These are phyloP conservation scores for Gliomastix tumulicola DNA, from an alignment of 2,329 filamentous ascomycete species.

Conservation along the genomic window DNA sequence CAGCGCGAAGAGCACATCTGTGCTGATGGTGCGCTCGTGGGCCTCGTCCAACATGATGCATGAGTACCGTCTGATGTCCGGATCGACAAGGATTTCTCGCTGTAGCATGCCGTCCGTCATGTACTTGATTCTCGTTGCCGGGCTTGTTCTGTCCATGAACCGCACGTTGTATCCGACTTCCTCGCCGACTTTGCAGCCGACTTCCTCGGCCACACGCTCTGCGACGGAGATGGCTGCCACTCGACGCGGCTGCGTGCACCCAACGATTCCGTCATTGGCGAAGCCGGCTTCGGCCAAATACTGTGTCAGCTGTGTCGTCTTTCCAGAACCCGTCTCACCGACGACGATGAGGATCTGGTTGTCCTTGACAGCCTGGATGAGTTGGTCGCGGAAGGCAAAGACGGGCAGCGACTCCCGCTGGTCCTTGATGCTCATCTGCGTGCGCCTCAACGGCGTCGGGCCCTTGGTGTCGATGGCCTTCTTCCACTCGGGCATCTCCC, in stretches of 20 bases:
- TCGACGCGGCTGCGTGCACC: slow-evolving; percentile 93
- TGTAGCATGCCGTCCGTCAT: slow-evolving; percentile 99
- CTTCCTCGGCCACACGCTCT: slow-evolving; percentile 92
- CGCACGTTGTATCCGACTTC: slow-evolving; percentile 97
- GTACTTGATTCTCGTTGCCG: slow-evolving; percentile 92
- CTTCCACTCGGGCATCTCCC: slow-evolving; percentile 88
- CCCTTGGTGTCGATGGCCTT: slow-evolving; percentile 72
- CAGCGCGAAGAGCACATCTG: slow-evolving; percentile 89
- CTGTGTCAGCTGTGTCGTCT: slow-evolving; percentile 94
- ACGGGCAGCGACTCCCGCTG: slow-evolving; percentile 88
- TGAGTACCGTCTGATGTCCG: slow-evolving; percentile 81
- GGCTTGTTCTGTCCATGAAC: slow-evolving; percentile 89
- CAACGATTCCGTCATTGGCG: slow-evolving; percentile 79
- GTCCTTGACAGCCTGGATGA: slow-evolving; percentile 78
- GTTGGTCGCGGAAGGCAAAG: slow-evolving; percentile 77
- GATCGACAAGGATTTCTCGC: slow-evolving; percentile 88
- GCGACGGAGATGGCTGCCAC: slow-evolving; percentile 97
- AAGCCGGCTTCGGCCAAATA: slow-evolving; percentile 92
- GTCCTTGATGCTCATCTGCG: slow-evolving; percentile 87
- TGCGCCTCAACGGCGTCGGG: slow-evolving; percentile 50
- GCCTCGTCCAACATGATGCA: slow-evolving; percentile 98
- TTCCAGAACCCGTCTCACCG: slow-evolving; percentile 93
- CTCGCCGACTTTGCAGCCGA: slow-evolving; percentile 82
- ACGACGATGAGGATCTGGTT: slow-evolving; percentile 95
- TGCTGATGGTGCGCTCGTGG: slow-evolving; percentile 93